These are phyloP conservation scores for Jacaranda mimosifolia DNA, from an alignment of 257 asterid species.

Conservation along the genomic window DNA sequence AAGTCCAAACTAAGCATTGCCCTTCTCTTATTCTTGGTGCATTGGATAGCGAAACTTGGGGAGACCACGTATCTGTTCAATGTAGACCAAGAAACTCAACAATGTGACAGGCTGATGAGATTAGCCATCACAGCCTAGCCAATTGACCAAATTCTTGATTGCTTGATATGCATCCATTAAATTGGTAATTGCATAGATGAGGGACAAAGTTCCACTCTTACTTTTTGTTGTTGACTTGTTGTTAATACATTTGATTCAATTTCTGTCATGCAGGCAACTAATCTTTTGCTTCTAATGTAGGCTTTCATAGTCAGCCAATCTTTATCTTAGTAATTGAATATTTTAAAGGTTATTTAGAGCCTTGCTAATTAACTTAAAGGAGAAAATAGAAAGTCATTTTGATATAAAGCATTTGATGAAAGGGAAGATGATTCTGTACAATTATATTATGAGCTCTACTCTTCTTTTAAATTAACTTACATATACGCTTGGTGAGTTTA, in stretches of 20 bases:
- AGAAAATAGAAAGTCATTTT: constrained; percentile 24
- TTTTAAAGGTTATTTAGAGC: constrained; percentile 7
- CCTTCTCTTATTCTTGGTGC: background rate
- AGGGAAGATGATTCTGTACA: constrained; percentile 19
- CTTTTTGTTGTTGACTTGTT: background rate
- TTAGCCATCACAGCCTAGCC: background rate
- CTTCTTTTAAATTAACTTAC: background rate
- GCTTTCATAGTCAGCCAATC: background rate
- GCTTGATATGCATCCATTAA: background rate
- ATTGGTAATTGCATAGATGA: background rate
- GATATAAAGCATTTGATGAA: constrained; percentile 8
- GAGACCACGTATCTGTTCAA: background rate
- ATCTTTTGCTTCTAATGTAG: background rate
- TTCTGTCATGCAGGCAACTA: background rate
- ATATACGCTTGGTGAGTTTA: background rate
- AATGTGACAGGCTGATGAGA: background rate
- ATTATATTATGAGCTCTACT: background rate
- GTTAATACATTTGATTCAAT: constrained; percentile 21
- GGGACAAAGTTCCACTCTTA: background rate
- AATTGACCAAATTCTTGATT: constrained; percentile 7
- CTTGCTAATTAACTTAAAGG: constrained; percentile 14
- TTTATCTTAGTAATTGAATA: background rate
- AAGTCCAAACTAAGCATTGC: background rate
- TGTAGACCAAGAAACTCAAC: constrained; percentile 17
- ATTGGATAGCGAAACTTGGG: constrained; percentile 7